Percentiles rank a stretch among this genome's conserved stretches.
Evolutionary conservation across 2,329 filamentous ascomycete species (phyloP).

Genomic region (Diaporthe ampelina): DNA sequence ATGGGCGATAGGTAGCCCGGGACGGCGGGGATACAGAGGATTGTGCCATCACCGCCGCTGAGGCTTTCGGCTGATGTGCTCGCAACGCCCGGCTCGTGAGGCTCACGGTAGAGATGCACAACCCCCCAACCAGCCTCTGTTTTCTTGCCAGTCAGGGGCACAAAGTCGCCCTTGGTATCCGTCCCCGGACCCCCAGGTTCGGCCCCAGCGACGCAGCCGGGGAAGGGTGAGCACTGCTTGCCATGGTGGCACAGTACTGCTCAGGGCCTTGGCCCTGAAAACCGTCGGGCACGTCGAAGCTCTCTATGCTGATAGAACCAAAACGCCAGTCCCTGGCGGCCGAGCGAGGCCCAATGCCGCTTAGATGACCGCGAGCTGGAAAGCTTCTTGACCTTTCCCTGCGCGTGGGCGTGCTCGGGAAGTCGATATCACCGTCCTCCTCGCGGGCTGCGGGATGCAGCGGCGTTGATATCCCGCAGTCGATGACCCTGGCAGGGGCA

Average conservation of each 20-base stretch:
- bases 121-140: conserved; percentile 92
- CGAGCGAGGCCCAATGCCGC: conserved; percentile 61
- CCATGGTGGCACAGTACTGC: conserved; percentile 42
- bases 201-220: conserved; percentile 62
- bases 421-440: conserved; percentile 52
- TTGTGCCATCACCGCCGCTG: conserved; percentile 64
- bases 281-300: conserved; percentile 75
- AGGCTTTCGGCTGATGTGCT: conserved; percentile 49
- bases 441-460: conserved; percentile 43
- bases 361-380: conserved; percentile 58
- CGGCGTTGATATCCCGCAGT: conserved; percentile 62
- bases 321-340: conserved; percentile 83
- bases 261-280: conserved; percentile 52
- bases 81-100: conserved; percentile 69
- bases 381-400: conserved; percentile 56
- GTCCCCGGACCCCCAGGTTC: conserved; percentile 72
- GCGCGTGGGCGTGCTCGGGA: conserved; percentile 57
- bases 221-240: conserved; percentile 38
- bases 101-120: conserved; percentile 93
- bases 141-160: conserved; percentile 77
- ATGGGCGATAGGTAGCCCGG: conserved; percentile 93
- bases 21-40: conserved; percentile 92
- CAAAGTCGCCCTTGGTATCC: conserved; percentile 85
- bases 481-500: conserved; percentile 56
- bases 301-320: conserved; percentile 82